Evolutionary conservation across 352 stramenopile species (phyloP).

Genomic region (Phytophthora vignae): DNA sequence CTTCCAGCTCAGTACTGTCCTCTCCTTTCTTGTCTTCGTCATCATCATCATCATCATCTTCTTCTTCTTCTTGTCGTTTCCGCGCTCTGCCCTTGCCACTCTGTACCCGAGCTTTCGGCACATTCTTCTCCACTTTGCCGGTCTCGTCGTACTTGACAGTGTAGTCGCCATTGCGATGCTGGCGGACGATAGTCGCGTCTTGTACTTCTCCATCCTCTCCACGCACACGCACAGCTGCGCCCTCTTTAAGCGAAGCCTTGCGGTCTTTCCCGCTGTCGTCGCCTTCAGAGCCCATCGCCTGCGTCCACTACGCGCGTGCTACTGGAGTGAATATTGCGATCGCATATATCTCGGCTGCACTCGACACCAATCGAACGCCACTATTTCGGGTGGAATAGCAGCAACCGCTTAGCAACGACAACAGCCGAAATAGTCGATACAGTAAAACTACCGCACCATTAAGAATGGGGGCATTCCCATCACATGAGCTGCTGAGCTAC

Average conservation of each 20-base stretch:
- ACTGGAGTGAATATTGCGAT: constrained; percentile 6
- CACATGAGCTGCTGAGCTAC: constrained; percentile 40
- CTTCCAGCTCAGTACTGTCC: constrained; percentile 18
- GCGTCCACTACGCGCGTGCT: not conserved
- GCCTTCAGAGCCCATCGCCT: constrained; percentile 25
- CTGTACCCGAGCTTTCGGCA: constrained; percentile 33
- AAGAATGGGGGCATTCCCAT: constrained; percentile 53
- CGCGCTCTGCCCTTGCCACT: constrained; percentile 12
- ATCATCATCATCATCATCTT: no score
- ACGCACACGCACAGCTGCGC: constrained; percentile 19
- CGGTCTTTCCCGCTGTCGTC: constrained; percentile 22
- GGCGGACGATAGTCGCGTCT: constrained; percentile 39
- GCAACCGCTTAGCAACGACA: constrained; percentile 19
- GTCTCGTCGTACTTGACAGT: constrained; percentile 45
- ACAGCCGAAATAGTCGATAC: constrained; percentile 37
- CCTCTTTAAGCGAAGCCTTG: constrained; percentile 20
- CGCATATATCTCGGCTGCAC: constrained; percentile 2
- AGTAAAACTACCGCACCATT: no score
- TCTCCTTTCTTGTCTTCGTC: constrained; percentile 28
- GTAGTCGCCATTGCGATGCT: constrained; percentile 48
- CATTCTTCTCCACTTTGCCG: constrained; percentile 48
- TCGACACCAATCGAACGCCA: constrained; percentile 6
- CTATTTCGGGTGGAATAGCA: constrained; percentile 30
- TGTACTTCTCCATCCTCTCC: constrained; percentile 25
- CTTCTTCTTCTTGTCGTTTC: constrained; percentile 18